phyloP scores from a whole-genome alignment of 352 stramenopile genomes.

The Phytopythium cucurbitacearum region DNA sequence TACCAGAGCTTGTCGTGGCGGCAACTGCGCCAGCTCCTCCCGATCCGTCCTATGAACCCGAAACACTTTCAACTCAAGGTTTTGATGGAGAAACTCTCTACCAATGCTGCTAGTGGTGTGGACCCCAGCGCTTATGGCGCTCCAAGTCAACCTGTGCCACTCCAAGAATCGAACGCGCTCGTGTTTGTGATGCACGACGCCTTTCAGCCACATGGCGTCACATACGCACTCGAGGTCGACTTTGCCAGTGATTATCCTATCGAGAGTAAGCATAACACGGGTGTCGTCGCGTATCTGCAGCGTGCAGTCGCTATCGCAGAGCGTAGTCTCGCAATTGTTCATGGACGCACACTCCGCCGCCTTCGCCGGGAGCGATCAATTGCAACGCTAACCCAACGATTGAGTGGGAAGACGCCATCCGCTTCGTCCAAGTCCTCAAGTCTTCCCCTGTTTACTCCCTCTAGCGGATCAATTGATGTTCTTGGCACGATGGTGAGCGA shows the following conservation, averaged over 20 bases:
- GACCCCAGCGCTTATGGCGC: too few species aligned
- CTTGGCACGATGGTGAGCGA: constrained; percentile 34
- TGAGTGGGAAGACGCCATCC: neutral
- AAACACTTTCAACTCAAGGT: constrained; percentile 58
- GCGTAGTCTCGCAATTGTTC: constrained; percentile 41
- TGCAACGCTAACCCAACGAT: constrained; percentile 8
- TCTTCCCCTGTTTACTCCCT: constrained; percentile 31
- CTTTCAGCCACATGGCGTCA: constrained; percentile 7
- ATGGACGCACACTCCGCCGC: constrained; percentile 36
- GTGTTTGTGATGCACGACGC: constrained; percentile 27
- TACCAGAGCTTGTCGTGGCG: constrained; percentile 43
- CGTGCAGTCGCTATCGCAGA: constrained; percentile 33
- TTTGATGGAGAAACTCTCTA: constrained; percentile 17
- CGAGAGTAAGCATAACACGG: constrained; percentile 5
- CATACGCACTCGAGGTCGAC: constrained; percentile 48
- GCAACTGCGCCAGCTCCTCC: constrained; percentile 46
- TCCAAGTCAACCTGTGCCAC: constrained; percentile 1
- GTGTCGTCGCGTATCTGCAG: constrained; percentile 21
- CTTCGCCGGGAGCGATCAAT: constrained; percentile 18
- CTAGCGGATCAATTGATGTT: constrained; percentile 37
- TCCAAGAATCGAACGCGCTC: constrained; percentile 31
- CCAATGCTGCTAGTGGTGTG: too few species aligned
- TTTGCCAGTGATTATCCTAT: constrained; percentile 13
- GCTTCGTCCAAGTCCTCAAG: neutral
- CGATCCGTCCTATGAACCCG: constrained; percentile 62